Conservation (phyloP, 805 yeast genomes). For the Saccharomycopsis malanga region DNA sequence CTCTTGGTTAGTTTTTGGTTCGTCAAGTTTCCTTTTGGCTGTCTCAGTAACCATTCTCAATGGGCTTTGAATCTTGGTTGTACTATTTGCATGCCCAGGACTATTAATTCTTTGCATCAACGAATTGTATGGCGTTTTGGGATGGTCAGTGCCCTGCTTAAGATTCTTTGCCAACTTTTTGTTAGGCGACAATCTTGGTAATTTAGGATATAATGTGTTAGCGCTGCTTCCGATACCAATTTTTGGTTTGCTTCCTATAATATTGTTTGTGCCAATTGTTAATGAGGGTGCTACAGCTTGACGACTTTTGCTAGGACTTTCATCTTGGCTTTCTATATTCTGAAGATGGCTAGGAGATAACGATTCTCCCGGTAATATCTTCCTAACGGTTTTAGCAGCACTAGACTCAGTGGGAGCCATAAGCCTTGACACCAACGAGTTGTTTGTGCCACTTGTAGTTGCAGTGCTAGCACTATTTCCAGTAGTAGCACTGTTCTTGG, state of each 20-base stretch:
- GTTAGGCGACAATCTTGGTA: neutral
- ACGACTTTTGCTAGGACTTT: neutral
- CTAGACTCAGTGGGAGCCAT: conserved; percentile 18
- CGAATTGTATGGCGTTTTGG: neutral
- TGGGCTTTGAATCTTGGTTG: neutral
- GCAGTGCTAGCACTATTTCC: neutral
- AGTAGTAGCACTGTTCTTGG: neutral
- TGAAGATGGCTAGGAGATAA: neutral
- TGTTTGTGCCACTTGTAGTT: neutral
- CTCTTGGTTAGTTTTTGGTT: neutral
- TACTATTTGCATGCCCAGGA: neutral
- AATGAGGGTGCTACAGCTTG: neutral
- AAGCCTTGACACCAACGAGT: conserved; percentile 3
- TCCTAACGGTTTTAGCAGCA: conserved; percentile 10
- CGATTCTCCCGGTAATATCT: neutral
- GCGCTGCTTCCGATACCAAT: neutral
- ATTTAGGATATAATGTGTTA: neutral
- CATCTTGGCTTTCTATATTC: neutral
- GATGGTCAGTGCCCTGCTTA: neutral
- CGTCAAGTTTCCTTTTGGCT: neutral
- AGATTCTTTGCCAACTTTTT: neutral
- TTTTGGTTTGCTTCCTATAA: neutral
- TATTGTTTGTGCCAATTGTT: neutral
- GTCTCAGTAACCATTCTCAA: neutral
- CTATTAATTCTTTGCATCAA: neutral